Conservation (phyloP, 2,329 filamentous ascomycete genomes). For the Beauveria medogensis region DNA sequence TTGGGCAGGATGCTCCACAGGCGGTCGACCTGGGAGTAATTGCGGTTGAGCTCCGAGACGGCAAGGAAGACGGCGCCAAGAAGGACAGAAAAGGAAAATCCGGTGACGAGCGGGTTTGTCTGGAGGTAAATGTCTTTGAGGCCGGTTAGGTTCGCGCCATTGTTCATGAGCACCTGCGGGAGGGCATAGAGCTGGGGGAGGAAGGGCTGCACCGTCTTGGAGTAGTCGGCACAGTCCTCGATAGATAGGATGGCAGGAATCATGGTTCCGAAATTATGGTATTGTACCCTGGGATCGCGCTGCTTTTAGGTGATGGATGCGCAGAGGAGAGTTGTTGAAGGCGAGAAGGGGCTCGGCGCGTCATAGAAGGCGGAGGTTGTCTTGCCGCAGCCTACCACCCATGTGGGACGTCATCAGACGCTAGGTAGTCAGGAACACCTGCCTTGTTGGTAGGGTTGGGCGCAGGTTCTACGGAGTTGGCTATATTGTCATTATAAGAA, state of each 20-base stretch:
- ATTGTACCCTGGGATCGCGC: not conserved
- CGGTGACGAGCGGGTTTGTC: conserved; percentile 80
- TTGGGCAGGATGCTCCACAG: conserved; percentile 86
- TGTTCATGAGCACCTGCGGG: conserved; percentile 54
- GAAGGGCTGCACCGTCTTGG: conserved; percentile 67
- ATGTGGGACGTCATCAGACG: conserved; percentile 7
- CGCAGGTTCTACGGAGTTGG: too few species aligned
- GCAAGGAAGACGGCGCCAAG: conserved; percentile 67
- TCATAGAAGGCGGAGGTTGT: conserved; percentile 3
- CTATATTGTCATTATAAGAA: too few species aligned
- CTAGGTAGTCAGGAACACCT: not conserved
- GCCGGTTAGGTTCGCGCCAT: conserved; percentile 49
- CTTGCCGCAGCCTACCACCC: not conserved
- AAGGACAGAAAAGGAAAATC: conserved; percentile 61
- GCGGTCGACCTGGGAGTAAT: conserved; percentile 95
- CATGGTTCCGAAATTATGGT: conserved; percentile 36
- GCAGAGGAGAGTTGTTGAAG: not conserved
- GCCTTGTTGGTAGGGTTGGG: too few species aligned
- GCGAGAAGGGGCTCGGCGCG: conserved; percentile 3
- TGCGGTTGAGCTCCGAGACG: conserved; percentile 76
- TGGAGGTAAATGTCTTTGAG: conserved; percentile 66
- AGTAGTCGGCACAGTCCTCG: conserved; percentile 68
- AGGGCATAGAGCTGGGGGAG: conserved; percentile 62
- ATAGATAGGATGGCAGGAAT: conserved; percentile 65
- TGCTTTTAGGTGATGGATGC: not conserved